phyloP scores from a whole-genome alignment of 192 early-diverging fungal genomes.

The Blastocladiella britannica region DNA sequence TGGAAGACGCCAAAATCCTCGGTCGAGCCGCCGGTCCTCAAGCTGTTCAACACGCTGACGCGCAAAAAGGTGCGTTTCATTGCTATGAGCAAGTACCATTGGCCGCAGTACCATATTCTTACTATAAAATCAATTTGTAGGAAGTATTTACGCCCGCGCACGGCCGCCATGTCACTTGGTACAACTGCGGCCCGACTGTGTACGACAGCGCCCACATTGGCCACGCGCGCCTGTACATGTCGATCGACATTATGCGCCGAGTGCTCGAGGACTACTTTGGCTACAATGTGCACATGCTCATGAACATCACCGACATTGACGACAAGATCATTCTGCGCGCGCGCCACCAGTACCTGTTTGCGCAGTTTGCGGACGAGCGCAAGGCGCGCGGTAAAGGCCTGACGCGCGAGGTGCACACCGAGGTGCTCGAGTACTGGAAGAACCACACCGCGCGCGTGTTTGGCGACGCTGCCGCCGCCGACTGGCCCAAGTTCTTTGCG shows the following conservation, averaged over 20 bases:
- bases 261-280: constrained; percentile 87
- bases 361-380: constrained; percentile 18
- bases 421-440: constrained; percentile 37
- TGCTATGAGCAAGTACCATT: background rate
- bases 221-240: constrained; percentile 82
- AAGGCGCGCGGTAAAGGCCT: constrained; percentile 15
- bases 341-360: constrained; percentile 61
- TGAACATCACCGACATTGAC: constrained; percentile 98
- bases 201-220: constrained; percentile 92
- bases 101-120: background rate
- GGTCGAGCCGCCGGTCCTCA: constrained; percentile 25
- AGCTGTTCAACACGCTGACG: constrained; percentile 71
- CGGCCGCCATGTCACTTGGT: constrained; percentile 78
- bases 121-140: constrained; percentile 13
- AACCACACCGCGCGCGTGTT: constrained; percentile 39
- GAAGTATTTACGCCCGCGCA: constrained; percentile 70
- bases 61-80: constrained; percentile 42
- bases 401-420: constrained; percentile 23
- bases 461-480: constrained; percentile 15
- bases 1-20: constrained; percentile 34
- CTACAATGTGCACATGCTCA: constrained; percentile 82
- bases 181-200: constrained; percentile 94
- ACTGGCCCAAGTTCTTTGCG: constrained; percentile 35
- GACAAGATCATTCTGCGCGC: constrained; percentile 92
- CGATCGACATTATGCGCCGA: constrained; percentile 80